These are phyloP conservation scores for Pseudoscleropodium purum DNA, from an alignment of 225 moss, liverwort and hornwort genomes.

Conservation along the genomic window DNA sequence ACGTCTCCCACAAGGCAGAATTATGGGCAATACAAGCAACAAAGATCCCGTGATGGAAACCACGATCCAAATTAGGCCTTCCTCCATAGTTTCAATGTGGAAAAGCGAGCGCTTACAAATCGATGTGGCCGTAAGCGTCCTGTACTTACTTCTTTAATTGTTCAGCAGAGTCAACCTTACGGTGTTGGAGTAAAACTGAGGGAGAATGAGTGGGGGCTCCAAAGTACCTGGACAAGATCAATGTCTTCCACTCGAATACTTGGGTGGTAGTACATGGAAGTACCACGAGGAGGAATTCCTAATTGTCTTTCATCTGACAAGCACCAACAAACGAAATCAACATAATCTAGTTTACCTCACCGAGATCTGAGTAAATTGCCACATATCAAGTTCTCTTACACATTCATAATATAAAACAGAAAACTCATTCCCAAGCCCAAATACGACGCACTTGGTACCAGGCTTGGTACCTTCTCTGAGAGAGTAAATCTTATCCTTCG, in stretches of 20 bases:
- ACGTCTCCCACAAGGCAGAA: neutral
- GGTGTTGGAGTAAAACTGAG: neutral
- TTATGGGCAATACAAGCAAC: neutral
- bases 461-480: conserved; percentile 38
- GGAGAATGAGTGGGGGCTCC: neutral
- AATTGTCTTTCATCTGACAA: conserved; percentile 42
- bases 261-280: conserved; percentile 49
- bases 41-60: neutral
- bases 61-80: neutral
- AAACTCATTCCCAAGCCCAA: neutral
- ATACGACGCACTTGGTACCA: conserved; percentile 12
- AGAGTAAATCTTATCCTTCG: conserved; percentile 36
- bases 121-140: neutral
- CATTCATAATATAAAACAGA: neutral
- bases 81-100: neutral
- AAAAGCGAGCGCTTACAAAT: neutral
- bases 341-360: neutral
- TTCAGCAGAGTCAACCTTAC: neutral
- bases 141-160: neutral
- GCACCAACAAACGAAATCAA: neutral
- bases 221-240: conserved; percentile 43
- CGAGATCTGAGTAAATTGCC: neutral
- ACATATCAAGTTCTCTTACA: neutral
- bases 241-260: conserved; percentile 43
- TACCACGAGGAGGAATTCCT: conserved; percentile 47